These are phyloP conservation scores for Iodosphaeria phyllophila DNA, from an alignment of 2,329 filamentous ascomycete species.

Conservation along the genomic window DNA sequence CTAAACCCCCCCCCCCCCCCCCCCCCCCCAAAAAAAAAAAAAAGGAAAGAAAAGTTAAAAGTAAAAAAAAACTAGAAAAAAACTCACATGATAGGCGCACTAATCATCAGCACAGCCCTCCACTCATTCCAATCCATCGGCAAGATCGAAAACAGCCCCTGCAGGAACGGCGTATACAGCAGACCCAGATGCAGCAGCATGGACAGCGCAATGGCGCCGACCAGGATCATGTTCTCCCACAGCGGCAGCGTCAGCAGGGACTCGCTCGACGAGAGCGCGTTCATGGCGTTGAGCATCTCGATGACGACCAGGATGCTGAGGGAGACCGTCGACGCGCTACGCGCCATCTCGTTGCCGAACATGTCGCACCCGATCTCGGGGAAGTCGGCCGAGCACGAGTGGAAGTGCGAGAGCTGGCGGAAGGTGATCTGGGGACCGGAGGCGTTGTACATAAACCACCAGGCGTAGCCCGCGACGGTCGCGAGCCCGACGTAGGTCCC, in stretches of 20 bases:
- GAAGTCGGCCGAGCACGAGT: slow-evolving; percentile 74
- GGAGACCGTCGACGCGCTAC: slow-evolving; percentile 82
- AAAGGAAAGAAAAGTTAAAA: too few relatives aligned
- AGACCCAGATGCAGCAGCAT: slow-evolving; percentile 93
- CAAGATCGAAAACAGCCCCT: slow-evolving; percentile 76
- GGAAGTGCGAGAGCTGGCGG: slow-evolving; percentile 80
- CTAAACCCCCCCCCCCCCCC: too few relatives aligned
- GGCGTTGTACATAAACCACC: slow-evolving; percentile 98
- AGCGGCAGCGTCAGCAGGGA: slow-evolving; percentile 81
- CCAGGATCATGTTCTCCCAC: slow-evolving; percentile 98
- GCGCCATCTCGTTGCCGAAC: slow-evolving; percentile 72
- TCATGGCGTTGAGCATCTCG: slow-evolving; percentile 99
- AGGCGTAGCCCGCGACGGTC: slow-evolving; percentile 94
- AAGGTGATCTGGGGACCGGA: slow-evolving; percentile 84
- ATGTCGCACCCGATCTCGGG: slow-evolving; percentile 82
- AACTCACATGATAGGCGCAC: slow-evolving; percentile 79
- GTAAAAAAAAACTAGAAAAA: too few relatives aligned
- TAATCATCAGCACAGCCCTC: slow-evolving; percentile 78
- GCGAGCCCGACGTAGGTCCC: slow-evolving; percentile 88
- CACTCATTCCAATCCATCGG: slow-evolving; percentile 76
- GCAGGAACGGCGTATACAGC: slow-evolving; percentile 78
- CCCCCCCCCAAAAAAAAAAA: too few relatives aligned
- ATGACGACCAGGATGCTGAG: slow-evolving; percentile 88
- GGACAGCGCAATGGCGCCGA: slow-evolving; percentile 80
- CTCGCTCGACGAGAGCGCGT: slow-evolving; percentile 88